Evolutionary conservation across 495 filamentous ascomycete species (phyloP), one percentile per base, ranked within the genome.

Genomic region (Sporormia fimetaria): DNA sequence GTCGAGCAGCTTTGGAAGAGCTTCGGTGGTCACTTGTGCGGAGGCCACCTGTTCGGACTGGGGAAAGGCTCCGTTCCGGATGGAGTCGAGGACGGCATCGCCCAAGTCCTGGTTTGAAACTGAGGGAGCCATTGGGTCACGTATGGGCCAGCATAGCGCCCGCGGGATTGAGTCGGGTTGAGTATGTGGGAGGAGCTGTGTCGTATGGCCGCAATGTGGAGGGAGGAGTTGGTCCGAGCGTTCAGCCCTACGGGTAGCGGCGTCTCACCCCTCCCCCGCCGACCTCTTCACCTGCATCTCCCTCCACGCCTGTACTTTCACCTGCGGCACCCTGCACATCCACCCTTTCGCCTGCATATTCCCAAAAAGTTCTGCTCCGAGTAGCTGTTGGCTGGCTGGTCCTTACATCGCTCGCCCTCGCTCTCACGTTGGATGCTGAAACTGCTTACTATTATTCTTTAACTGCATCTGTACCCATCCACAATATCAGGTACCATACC

Each of bases 21-120:
- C 68, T 21, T 67, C 60, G 3, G 73, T 54, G 25, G 75, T 65
- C 28, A 87, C 60, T 15, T 69, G 62, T 21, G 80, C 70, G 3
- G 81, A 74, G 12, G 81, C 70, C 21, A 83, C 55, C 17, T 70
- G 67, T 55, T 92, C 83, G 18, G 66, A 63, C 4, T 83, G 80
- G 5, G 87, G 85, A 56, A 86, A 93, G 15, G 60, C 49, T 28
- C 81, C 78, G 27, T 79, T 60, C n/a, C 75, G 57, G 24, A 85
- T 73, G 54, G 82, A 87, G 33, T 76, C 65, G 24, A 92, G 70
- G 17, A 93, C 63, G 0, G 80, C 79, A 42, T 75, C 67, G 40
- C 76, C 76, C 42, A 87, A 57, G 29, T 66, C 47, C 38, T 52
- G 42, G 21, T 47, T 47, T 6, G 63, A 56, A 18, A 42, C 29